Evolutionary conservation across 257 asterid species (phyloP).

Genomic region (Buddleja alternifolia): DNA sequence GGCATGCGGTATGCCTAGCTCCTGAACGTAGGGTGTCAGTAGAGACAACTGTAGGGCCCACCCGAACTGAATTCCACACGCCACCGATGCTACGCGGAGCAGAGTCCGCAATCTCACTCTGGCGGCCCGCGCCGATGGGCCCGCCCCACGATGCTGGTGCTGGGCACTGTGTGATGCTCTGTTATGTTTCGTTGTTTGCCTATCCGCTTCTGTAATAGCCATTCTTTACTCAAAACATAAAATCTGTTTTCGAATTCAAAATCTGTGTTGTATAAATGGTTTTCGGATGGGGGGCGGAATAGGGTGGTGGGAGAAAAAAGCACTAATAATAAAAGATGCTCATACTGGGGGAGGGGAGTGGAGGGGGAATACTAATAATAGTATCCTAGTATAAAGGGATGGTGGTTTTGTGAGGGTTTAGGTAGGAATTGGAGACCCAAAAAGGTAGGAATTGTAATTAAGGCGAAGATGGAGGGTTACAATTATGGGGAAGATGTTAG

Average conservation of each 20-base stretch:
- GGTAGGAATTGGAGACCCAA: no score
- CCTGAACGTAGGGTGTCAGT: constrained; percentile 82
- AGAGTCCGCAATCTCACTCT: constrained; percentile 56
- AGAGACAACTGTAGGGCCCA: constrained; percentile 88
- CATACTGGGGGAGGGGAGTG: no score
- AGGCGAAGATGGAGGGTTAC: no score
- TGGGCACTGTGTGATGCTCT: background rate
- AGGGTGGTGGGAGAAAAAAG: no score
- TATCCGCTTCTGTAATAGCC: constrained; percentile 17
- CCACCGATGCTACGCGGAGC: constrained; percentile 78
- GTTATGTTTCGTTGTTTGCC: background rate
- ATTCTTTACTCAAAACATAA: background rate
- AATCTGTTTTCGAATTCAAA: background rate
- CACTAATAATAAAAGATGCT: no score
- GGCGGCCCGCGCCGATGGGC: background rate
- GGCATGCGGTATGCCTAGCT: constrained; percentile 87
- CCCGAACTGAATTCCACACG: constrained; percentile 95
- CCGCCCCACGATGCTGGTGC: background rate
- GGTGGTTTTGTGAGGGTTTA: no score
- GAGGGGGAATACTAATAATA: no score
- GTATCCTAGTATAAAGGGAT: no score
- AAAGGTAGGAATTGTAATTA: no score
- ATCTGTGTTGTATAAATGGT: no score
- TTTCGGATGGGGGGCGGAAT: no score
- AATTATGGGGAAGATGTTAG: background rate